These are phyloP conservation scores for Hamamelis virginiana DNA, from an alignment of 164 flowering plant genomes.

Conservation along the genomic window DNA sequence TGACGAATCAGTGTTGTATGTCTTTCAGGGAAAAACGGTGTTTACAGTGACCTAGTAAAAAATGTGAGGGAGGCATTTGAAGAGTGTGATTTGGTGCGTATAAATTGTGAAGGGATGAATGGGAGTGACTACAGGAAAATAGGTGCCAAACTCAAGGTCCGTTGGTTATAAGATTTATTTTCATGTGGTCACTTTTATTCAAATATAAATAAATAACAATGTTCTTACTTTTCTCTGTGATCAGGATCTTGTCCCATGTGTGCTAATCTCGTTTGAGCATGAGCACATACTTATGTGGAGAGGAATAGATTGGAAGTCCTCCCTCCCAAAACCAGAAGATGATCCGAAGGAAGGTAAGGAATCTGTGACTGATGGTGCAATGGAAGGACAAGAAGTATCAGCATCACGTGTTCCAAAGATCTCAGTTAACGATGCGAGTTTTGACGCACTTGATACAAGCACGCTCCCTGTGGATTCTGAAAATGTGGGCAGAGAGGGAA, in stretches of 20 bases:
- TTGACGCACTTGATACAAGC: neutral
- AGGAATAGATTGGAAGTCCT: constrained; percentile 78
- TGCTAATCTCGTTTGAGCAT: constrained; percentile 72
- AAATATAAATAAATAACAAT: neutral
- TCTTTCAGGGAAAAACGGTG: constrained; percentile 72
- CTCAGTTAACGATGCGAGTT: constrained; percentile 7
- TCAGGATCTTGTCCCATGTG: constrained; percentile 94
- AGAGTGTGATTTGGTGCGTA: constrained; percentile 83
- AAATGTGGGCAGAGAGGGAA: constrained; percentile 15
- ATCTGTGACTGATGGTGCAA: constrained; percentile 16
- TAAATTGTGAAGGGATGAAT: constrained; percentile 82
- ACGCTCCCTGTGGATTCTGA: constrained; percentile 11
- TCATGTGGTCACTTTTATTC: neutral
- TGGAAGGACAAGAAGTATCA: constrained; percentile 27
- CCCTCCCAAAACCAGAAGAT: constrained; percentile 31
- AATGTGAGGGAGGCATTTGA: constrained; percentile 89
- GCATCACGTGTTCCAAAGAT: constrained; percentile 10
- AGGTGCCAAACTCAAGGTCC: constrained; percentile 87
- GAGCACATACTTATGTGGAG: constrained; percentile 93
- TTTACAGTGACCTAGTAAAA: constrained; percentile 56
- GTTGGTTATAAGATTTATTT: constrained; percentile 1
- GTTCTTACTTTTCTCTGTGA: constrained; percentile 3
- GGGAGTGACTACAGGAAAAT: constrained; percentile 75
- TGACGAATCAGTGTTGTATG: constrained; percentile 5
- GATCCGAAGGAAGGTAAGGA: constrained; percentile 16